phyloP scores from a whole-genome alignment of 352 stramenopile genomes.

The Phytopythium aichiense region DNA sequence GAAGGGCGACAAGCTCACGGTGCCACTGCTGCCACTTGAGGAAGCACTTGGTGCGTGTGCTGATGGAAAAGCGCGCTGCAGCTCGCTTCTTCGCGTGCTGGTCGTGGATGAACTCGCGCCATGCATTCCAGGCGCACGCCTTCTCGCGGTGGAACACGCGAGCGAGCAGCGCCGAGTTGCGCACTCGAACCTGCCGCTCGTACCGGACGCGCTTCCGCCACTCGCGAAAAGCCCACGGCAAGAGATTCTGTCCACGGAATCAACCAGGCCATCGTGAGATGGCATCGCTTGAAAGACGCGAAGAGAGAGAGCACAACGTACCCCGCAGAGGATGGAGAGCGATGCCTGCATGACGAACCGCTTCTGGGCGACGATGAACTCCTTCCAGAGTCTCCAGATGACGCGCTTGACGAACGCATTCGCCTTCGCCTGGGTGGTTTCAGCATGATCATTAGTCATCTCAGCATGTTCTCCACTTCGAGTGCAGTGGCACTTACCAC shows the following conservation, averaged over 20 bases:
- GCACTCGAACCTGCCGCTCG: slow-evolving; percentile 36
- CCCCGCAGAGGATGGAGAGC: slow-evolving; percentile 62
- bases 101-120: slow-evolving; percentile 45
- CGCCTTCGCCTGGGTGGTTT: slow-evolving; percentile 24
- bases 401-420: slow-evolving; percentile 41
- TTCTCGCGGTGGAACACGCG: slow-evolving; percentile 59
- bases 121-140: slow-evolving; percentile 50
- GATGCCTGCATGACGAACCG: slow-evolving; percentile 65
- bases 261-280: slow-evolving; percentile 3
- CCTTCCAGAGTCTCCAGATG: slow-evolving; percentile 44
- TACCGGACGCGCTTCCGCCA: slow-evolving; percentile 43
- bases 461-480: neutral
- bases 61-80: slow-evolving; percentile 54
- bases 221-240: slow-evolving; percentile 64
- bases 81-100: slow-evolving; percentile 57
- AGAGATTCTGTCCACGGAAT: slow-evolving; percentile 35
- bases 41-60: slow-evolving; percentile 62
- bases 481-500: neutral
- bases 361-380: slow-evolving; percentile 56
- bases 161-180: slow-evolving; percentile 37
- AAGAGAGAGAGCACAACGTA: slow-evolving; percentile 16
- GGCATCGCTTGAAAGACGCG: neutral
- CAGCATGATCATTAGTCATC: neutral
- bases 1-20: slow-evolving; percentile 32
- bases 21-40: slow-evolving; percentile 47